These are phyloP conservation scores for Metroxylon sagu DNA, from an alignment of 176 grass and related monocot genomes.

Conservation along the genomic window DNA sequence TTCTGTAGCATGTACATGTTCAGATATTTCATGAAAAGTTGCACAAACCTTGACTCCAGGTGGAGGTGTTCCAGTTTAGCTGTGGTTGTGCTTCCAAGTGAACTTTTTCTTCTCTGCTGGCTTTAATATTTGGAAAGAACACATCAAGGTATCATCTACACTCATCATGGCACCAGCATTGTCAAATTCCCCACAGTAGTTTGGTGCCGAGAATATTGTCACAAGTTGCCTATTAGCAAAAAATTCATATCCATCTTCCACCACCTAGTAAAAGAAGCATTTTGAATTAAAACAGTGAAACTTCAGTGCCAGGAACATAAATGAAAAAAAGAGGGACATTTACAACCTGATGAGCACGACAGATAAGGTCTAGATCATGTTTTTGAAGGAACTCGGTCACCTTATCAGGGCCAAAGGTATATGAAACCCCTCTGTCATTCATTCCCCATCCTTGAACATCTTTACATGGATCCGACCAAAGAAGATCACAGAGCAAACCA, in stretches of 20 bases:
- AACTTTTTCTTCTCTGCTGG: conserved; percentile 6
- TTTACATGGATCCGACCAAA: conserved; percentile 12
- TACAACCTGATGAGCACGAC: conserved; percentile 11
- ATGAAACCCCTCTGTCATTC: conserved; percentile 14
- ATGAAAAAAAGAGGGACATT: too few relatives aligned
- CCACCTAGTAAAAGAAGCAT: conserved; percentile 7
- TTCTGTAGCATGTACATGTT: neutral
- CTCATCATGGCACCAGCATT: conserved; percentile 34
- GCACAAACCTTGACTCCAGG: neutral
- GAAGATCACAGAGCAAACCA: conserved; percentile 11
- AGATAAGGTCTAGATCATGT: conserved; percentile 11
- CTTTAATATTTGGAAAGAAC: conserved; percentile 32
- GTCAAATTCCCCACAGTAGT: conserved; percentile 48
- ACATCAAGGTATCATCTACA: conserved; percentile 29
- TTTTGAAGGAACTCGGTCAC: conserved; percentile 10
- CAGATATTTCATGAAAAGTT: neutral
- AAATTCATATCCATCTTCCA: conserved; percentile 38
- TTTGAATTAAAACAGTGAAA: too few relatives aligned
- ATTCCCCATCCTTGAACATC: conserved; percentile 9
- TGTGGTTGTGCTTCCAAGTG: neutral
- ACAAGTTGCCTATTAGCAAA: conserved; percentile 23
- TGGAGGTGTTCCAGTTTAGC: conserved; percentile 2
- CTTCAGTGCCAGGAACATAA: too few relatives aligned
- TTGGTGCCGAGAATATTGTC: conserved; percentile 39
- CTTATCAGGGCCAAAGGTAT: conserved; percentile 7